These are phyloP conservation scores for Cicer cuneatum DNA, from an alignment of 306 rosid species.

Conservation along the genomic window DNA sequence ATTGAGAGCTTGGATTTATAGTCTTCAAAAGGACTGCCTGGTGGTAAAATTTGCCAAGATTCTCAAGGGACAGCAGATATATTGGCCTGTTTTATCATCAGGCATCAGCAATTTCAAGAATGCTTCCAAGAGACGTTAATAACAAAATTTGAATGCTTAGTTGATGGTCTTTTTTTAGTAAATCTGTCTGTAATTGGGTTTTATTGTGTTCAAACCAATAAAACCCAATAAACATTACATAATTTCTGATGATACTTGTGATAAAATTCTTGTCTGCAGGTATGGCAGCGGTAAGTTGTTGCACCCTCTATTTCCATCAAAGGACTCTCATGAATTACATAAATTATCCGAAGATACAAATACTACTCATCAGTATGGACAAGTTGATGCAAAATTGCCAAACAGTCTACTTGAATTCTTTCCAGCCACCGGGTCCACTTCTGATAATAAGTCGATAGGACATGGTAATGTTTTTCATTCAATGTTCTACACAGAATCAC, in stretches of 20 bases:
- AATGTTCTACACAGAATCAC: conserved; percentile 46
- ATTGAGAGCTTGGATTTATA: conserved; percentile 3
- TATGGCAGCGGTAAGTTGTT: conserved; percentile 55
- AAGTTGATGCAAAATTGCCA: conserved; percentile 46
- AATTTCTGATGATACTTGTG: conserved; percentile 33
- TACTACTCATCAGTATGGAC: conserved; percentile 48
- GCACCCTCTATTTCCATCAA: conserved; percentile 49
- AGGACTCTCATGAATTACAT: conserved; percentile 43
- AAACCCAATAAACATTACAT: neutral
- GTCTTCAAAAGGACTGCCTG: conserved; percentile 10
- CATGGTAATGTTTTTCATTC: conserved; percentile 51
- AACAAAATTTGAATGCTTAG: neutral
- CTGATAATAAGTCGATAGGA: conserved; percentile 44
- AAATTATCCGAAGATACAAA: conserved; percentile 45
- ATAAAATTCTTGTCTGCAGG: conserved; percentile 55
- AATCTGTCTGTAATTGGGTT: neutral
- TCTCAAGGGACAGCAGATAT: conserved; percentile 12
- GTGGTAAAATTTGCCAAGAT: conserved; percentile 36
- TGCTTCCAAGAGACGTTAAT: conserved; percentile 22
- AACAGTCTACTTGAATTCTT: conserved; percentile 45
- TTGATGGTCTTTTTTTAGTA: neutral
- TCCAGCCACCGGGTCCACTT: conserved; percentile 46
- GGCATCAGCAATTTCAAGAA: neutral
- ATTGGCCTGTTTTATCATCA: conserved; percentile 13
- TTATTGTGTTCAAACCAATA: neutral